A percentile compares a stretch with the other conserved stretches of the same genome.
phyloP scores from a whole-genome alignment of 2,329 filamentous ascomycete species.

The Penicillium olsonii region DNA sequence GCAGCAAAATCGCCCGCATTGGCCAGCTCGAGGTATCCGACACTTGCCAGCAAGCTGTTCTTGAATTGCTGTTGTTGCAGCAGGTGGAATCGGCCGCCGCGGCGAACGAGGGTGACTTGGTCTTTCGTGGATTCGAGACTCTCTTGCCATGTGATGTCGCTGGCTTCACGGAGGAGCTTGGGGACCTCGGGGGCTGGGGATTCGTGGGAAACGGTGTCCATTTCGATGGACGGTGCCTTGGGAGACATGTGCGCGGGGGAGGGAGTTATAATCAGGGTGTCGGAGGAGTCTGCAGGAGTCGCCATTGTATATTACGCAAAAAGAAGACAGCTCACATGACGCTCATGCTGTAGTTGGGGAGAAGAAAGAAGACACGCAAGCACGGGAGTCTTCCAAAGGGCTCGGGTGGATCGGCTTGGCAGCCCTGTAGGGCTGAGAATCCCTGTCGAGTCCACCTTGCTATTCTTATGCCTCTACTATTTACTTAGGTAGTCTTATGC shows the following conservation, averaged over 20 bases:
- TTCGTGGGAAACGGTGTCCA: slow-evolving; percentile 8
- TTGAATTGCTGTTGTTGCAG: slow-evolving; percentile 33
- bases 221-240: not conserved
- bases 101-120: slow-evolving; percentile 15
- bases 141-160: slow-evolving; percentile 23
- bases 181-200: slow-evolving; percentile 8
- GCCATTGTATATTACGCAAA: slow-evolving; percentile 11
- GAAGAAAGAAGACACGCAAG: slow-evolving; percentile 3
- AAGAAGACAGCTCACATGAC: slow-evolving; percentile 10
- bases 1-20: slow-evolving; percentile 61
- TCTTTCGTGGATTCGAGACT: slow-evolving; percentile 14
- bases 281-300: slow-evolving; percentile 13
- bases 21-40: slow-evolving; percentile 57
- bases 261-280: slow-evolving; percentile 17
- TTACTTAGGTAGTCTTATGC: not conserved
- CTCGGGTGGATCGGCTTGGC: slow-evolving; percentile 17
- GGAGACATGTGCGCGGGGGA: not conserved
- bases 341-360: not conserved
- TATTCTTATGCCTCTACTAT: not conserved
- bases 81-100: slow-evolving; percentile 17
- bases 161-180: slow-evolving; percentile 23
- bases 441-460: not conserved
- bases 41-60: slow-evolving; percentile 39
- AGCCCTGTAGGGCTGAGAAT: slow-evolving; percentile 29
- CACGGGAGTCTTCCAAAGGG: slow-evolving; percentile 1